Evolutionary conservation across 2,329 filamentous ascomycete species (phyloP).

Genomic region (Neoscytalidium dimidiatum): DNA sequence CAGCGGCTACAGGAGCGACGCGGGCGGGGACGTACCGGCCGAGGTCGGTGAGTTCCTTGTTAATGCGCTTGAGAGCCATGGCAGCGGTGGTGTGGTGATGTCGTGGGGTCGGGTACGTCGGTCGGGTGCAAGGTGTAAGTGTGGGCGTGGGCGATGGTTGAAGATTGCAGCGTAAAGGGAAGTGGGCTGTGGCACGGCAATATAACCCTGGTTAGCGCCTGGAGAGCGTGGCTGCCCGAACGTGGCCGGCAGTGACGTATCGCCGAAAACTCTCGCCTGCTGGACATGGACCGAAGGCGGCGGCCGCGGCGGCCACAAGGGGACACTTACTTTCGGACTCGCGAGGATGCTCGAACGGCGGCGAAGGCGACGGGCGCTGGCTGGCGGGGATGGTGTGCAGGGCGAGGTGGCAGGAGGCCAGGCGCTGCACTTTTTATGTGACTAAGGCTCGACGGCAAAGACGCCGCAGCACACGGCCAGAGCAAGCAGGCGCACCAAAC

Average conservation of each 20-base stretch:
- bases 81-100: slow-evolving; percentile 29
- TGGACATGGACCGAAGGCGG: not conserved
- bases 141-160: slow-evolving; percentile 15
- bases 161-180: slow-evolving; percentile 20
- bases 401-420: not conserved
- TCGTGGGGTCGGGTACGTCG: not conserved
- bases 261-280: not conserved
- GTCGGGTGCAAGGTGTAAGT: slow-evolving; percentile 19
- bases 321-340: not conserved
- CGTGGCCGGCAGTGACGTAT: slow-evolving; percentile 19
- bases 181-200: slow-evolving; percentile 21
- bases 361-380: not conserved
- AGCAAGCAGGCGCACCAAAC: slow-evolving; percentile 15
- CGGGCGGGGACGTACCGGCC: slow-evolving; percentile 65
- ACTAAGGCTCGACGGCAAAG: slow-evolving; percentile 2
- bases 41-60: slow-evolving; percentile 90
- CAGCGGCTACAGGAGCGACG: slow-evolving; percentile 17
- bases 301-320: not conserved
- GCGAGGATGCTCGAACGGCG: not conserved
- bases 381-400: not conserved
- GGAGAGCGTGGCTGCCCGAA: slow-evolving; percentile 21
- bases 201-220: slow-evolving; percentile 20
- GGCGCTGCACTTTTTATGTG: slow-evolving; percentile 12
- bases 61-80: slow-evolving; percentile 92
- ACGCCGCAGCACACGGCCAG: slow-evolving; percentile 5